Evolutionary conservation across 805 yeast species (phyloP).

Genomic region (Cyberlindnera sargentensis): DNA sequence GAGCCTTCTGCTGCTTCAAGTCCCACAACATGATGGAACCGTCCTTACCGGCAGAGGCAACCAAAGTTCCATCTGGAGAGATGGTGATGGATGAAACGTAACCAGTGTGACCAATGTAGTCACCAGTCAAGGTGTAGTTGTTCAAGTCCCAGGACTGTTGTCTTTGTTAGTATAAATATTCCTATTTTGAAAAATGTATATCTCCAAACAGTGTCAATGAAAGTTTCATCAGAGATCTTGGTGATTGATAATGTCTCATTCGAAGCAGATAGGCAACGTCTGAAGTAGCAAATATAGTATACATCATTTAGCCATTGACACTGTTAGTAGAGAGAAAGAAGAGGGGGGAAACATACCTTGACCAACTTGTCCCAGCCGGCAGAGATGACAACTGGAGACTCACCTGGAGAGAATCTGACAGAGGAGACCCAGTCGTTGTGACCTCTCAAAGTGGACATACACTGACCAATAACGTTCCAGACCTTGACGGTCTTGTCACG

Average conservation of each 20-base stretch:
- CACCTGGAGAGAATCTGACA: conserved; percentile 92
- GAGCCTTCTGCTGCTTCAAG: conserved; percentile 74
- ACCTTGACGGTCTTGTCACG: conserved; percentile 98
- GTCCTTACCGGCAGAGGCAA: conserved; percentile 99
- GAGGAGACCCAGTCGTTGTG: conserved; percentile 99
- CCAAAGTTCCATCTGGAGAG: conserved; percentile 99
- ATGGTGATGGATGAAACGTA: conserved; percentile 95
- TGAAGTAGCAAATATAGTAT: conserved; percentile 97
- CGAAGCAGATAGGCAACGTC: conserved; percentile 64
- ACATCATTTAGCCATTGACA: conserved; percentile 53
- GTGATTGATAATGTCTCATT: conserved; percentile 96
- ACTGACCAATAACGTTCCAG: conserved; percentile 98
- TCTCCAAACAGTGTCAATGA: too few relatives aligned
- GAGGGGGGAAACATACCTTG: conserved; percentile 78
- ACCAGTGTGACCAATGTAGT: conserved; percentile 99
- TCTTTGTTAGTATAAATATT: conserved; percentile 37
- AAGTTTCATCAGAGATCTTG: conserved; percentile 89
- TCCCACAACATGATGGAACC: conserved; percentile 99
- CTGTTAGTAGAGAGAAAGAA: background rate
- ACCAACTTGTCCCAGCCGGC: conserved; percentile 99
- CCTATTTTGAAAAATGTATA: background rate
- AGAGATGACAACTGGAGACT: conserved; percentile 77
- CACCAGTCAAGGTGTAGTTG: conserved; percentile 83
- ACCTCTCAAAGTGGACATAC: conserved; percentile 88
- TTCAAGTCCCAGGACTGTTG: conserved; percentile 87